Conservation (phyloP, 805 yeast species). For the Wickerhamiella brachini region DNA sequence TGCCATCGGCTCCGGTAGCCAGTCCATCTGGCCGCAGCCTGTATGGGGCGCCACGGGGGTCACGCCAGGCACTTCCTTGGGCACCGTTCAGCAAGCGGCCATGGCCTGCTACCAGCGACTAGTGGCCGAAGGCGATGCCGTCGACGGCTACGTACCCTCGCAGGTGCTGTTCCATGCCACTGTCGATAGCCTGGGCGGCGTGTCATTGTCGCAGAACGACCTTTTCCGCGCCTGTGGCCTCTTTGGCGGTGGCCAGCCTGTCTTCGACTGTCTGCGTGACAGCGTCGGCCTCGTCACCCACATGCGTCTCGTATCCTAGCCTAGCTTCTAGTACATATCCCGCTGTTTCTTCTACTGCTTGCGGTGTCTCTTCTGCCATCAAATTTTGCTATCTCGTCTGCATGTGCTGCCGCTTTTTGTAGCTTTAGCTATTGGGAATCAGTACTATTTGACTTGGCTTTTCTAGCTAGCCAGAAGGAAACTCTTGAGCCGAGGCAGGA, state of each 20-base stretch:
- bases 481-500: no score
- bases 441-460: no score
- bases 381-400: no score
- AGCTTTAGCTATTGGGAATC: no score
- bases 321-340: no score
- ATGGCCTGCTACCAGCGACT: constrained; percentile 14
- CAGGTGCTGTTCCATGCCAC: constrained; percentile 23
- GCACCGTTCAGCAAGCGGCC: constrained; percentile 17
- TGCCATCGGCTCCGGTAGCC: neutral
- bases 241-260: constrained; percentile 2
- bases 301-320: constrained; percentile 3
- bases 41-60: neutral
- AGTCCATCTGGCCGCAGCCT: neutral
- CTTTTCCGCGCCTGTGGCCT: constrained; percentile 19
- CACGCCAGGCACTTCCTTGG: neutral
- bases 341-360: no score
- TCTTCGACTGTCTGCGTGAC: constrained; percentile 21
- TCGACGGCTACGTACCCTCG: constrained; percentile 25
- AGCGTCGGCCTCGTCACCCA: constrained; percentile 25
- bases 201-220: constrained; percentile 19
- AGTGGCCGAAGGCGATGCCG: constrained; percentile 15
- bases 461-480: no score
- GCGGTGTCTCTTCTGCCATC: no score
- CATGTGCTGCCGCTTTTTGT: no score
- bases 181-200: constrained; percentile 11